Base-by-base conservation (phyloP, 2,329 filamentous ascomycete genomes). In the Endoconidiophora laricicola region DNA sequence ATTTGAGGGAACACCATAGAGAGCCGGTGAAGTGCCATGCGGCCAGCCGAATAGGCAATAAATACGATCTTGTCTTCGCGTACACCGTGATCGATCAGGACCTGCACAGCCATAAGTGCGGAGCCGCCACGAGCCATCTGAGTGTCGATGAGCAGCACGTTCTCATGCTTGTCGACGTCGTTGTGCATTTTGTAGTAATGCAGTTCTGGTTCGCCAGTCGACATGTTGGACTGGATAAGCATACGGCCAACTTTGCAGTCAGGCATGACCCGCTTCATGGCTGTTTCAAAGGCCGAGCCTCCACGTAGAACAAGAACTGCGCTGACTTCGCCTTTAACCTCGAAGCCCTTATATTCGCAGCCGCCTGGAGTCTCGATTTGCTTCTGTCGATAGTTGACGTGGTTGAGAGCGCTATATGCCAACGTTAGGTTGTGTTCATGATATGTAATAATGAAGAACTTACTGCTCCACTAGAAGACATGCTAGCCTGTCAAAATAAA, bases 61-160 rank as follows among this genome's bases (percentile, higher is more conserved):
- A 96, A 81, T 33, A 95, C 85, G 56, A 98, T 94, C 56, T 74
- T 81, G 43, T 86, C 76, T 60, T 91, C 81, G 4, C 77, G 68
- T 5, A 96, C 88, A 9, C 91, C 91, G 60, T 96, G 88, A 62
- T 98, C 91, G 14, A 94, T 79, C 48, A 98, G 69, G n/a, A 96
- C 86, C 60, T 91, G 83, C 40, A 96, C 88, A 1, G 91, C 87
- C 91, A 98, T 98, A 52, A 98, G 68, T 1, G 77, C 78, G 14
- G 78, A 76, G 36, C 88, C 90, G 41, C 91, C 91, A 54, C 82
- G 88, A 23, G 86, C 86, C 83, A 96, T 95, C 62, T 98, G 91
- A 12, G 88, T 81, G 63, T 96, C 91, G 18, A 96, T 69, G 6
- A 98, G 70, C 54, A 98, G 69, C 16, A 98, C 86, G 46, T 82